Evolutionary conservation across 2,329 filamentous ascomycete species (phyloP).

Genomic region (Graphilbum fragrans): DNA sequence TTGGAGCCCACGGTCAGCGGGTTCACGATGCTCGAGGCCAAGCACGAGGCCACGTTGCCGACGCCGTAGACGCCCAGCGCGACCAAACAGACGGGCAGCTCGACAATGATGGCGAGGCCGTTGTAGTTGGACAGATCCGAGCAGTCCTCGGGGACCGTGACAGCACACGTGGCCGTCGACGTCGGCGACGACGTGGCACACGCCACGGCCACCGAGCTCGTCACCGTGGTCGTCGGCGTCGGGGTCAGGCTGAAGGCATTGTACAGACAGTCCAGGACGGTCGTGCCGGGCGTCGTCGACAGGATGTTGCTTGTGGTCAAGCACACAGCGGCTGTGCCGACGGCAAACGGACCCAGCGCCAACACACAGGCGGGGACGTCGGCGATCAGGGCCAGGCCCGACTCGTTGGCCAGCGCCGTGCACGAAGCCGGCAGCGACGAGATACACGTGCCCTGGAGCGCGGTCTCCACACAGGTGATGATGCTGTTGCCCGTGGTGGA

Average conservation of each 20-base stretch:
- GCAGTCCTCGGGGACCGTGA: conserved; percentile 1
- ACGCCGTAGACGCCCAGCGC: conserved; percentile 15
- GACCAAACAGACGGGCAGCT: conserved; percentile 16
- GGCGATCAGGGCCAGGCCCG: background rate
- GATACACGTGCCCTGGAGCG: conserved; percentile 3
- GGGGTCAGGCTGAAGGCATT: background rate
- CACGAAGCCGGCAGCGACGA: conserved; percentile 5
- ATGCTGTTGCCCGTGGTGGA: conserved; percentile 2
- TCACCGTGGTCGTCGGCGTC: background rate
- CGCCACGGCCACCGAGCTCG: background rate
- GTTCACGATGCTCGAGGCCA: conserved; percentile 2
- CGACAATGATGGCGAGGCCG: conserved; percentile 10
- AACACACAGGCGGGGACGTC: conserved; percentile 4
- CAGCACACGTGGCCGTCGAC: background rate
- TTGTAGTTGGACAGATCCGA: background rate
- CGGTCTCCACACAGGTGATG: conserved; percentile 5
- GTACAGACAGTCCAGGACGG: conserved; percentile 7
- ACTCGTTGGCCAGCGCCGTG: background rate
- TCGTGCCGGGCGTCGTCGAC: background rate
- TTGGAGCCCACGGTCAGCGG: background rate
- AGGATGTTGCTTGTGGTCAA: conserved; percentile 4
- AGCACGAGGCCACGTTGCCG: conserved; percentile 5
- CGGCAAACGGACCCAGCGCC: conserved; percentile 8
- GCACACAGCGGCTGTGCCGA: conserved; percentile 4
- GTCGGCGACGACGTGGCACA: background rate